Evolutionary conservation across 1,284 basidiomycete genomes (phyloP).

Genomic region (Leucoagaricus sp.): DNA sequence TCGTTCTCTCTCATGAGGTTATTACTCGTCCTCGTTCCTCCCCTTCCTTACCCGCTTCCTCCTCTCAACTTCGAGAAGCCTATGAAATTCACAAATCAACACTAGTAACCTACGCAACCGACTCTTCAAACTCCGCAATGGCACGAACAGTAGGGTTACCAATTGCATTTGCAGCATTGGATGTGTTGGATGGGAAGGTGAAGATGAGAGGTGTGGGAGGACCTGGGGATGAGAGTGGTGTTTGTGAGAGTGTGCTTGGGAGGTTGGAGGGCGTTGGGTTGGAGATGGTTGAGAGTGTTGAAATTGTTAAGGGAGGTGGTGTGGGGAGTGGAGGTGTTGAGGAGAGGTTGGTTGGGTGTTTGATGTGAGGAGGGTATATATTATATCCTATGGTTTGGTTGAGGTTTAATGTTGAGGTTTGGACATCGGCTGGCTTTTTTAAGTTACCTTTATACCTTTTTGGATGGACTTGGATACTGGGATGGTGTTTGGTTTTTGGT

Average conservation of each 20-base stretch:
- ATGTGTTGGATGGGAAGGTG: constrained; percentile 72
- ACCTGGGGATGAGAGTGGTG: constrained; percentile 58
- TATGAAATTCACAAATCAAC: constrained; percentile 76
- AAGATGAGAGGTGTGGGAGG: constrained; percentile 64
- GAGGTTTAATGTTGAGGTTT: no score
- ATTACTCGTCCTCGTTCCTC: constrained; percentile 35
- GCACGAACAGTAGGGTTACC: constrained; percentile 87
- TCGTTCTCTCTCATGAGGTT: constrained; percentile 86
- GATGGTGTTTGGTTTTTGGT: no score
- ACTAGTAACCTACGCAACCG: constrained; percentile 72
- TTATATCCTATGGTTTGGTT: no score
- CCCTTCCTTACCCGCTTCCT: no score
- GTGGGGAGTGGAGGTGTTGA: constrained; percentile 8
- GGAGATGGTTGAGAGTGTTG: constrained; percentile 59
- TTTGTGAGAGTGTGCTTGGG: constrained; percentile 73
- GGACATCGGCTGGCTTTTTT: no score
- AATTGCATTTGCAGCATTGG: constrained; percentile 76
- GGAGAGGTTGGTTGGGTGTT: no score
- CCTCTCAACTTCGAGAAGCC: no score
- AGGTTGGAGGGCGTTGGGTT: constrained; percentile 70
- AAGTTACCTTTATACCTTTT: no score
- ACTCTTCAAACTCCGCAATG: constrained; percentile 76
- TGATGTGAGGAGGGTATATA: no score
- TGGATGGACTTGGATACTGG: no score
- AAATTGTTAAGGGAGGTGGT: not conserved